phyloP scores from a whole-genome alignment of 768 basidiomycete genomes.

The Leccinum barrowsii region DNA sequence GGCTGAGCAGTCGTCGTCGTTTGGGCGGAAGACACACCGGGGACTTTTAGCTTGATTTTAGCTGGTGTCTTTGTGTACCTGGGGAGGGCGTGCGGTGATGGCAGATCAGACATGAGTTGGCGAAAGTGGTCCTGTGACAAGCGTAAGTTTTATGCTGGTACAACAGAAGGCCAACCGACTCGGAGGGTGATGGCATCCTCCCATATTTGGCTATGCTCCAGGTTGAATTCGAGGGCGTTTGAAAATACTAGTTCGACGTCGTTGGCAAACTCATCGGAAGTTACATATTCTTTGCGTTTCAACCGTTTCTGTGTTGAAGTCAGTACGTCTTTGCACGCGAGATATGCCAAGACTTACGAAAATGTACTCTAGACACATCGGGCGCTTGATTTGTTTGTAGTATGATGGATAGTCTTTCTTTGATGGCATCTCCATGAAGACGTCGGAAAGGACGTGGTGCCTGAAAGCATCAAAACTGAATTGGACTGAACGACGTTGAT shows the following conservation, averaged over 20 bases:
- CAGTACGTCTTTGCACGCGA: neutral
- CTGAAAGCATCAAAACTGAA: slow-evolving; percentile 32
- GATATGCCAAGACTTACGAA: slow-evolving; percentile 48
- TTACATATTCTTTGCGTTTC: slow-evolving; percentile 73
- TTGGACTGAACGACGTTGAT: neutral
- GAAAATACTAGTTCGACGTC: slow-evolving; percentile 90
- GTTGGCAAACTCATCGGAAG: slow-evolving; percentile 66
- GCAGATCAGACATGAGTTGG: slow-evolving; percentile 74
- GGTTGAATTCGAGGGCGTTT: slow-evolving; percentile 87
- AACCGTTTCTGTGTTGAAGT: slow-evolving; percentile 60
- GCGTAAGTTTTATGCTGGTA: slow-evolving; percentile 8
- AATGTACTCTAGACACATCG: slow-evolving; percentile 74
- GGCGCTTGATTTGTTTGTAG: slow-evolving; percentile 75
- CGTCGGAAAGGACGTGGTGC: slow-evolving; percentile 61
- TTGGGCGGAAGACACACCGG: slow-evolving; percentile 33
- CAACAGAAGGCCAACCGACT: slow-evolving; percentile 37
- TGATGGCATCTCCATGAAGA: slow-evolving; percentile 83
- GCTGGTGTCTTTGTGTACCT: slow-evolving; percentile 55
- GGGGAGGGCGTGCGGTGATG: slow-evolving; percentile 58
- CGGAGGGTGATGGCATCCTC: slow-evolving; percentile 68
- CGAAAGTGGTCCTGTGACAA: slow-evolving; percentile 63
- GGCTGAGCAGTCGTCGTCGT: slow-evolving; percentile 10
- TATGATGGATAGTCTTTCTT: slow-evolving; percentile 78
- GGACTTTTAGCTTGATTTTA: slow-evolving; percentile 74
- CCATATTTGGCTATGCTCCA: slow-evolving; percentile 80